phyloP scores from a whole-genome alignment of 768 basidiomycete genomes.

The Coprinopsis marcescibilis region DNA sequence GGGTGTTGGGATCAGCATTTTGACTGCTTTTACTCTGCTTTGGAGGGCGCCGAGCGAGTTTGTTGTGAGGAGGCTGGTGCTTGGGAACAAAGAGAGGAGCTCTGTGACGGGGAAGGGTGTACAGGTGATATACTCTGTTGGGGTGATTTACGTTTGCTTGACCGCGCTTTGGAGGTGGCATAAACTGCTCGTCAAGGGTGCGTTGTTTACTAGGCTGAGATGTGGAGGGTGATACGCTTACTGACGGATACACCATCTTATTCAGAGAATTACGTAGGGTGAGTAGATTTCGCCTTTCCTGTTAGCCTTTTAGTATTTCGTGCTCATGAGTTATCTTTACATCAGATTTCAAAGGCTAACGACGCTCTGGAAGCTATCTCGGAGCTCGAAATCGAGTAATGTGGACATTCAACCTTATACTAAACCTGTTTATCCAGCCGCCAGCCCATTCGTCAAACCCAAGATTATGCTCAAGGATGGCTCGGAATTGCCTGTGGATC shows the following conservation, averaged over 20 bases:
- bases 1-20: slow-evolving; percentile 27
- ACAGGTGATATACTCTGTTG: background rate
- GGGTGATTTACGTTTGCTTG: slow-evolving; percentile 20
- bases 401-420: slow-evolving; percentile 27
- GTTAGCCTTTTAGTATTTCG: background rate
- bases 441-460: slow-evolving; percentile 36
- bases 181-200: slow-evolving; percentile 28
- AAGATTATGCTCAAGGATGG: slow-evolving; percentile 4
- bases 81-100: background rate
- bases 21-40: slow-evolving; percentile 18
- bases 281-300: slow-evolving; percentile 7
- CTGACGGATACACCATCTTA: background rate
- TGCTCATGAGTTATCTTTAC: slow-evolving; percentile 2
- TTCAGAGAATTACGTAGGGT: slow-evolving; percentile 32
- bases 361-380: slow-evolving; percentile 33
- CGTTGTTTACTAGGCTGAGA: slow-evolving; percentile 6
- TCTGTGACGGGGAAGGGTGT: slow-evolving; percentile 8
- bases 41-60: slow-evolving; percentile 15
- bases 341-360: slow-evolving; percentile 30
- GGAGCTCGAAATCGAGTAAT: slow-evolving; percentile 24
- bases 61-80: slow-evolving; percentile 1
- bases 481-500: slow-evolving; percentile 6
- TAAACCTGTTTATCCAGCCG: slow-evolving; percentile 33
- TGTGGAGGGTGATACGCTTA: background rate
- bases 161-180: slow-evolving; percentile 38